Percentiles rank a stretch among this genome's conserved stretches.
phyloP scores from a whole-genome alignment of 257 asterid genomes.

The Linaria vulgaris region DNA sequence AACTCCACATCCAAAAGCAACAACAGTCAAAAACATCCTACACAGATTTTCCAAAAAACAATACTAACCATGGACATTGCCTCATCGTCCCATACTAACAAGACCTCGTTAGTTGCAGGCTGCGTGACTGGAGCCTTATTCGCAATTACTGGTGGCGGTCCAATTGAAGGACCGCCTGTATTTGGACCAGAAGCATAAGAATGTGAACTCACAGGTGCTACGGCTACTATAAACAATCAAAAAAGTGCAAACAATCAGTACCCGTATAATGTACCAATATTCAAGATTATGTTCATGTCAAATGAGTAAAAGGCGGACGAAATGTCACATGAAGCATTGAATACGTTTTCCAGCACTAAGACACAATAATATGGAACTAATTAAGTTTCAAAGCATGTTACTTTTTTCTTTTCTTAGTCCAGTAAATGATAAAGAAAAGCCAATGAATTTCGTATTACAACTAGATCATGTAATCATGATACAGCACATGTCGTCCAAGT shows the following conservation, averaged over 20 bases:
- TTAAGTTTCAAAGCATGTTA: not conserved
- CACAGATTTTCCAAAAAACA: constrained; percentile 9
- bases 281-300: not conserved
- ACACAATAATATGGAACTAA: not conserved
- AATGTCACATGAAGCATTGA: not conserved
- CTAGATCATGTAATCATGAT: not conserved
- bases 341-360: constrained; percentile 5
- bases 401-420: not conserved
- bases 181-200: constrained; percentile 97
- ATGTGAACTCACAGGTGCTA: constrained; percentile 59
- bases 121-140: constrained; percentile 83
- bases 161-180: constrained; percentile 91
- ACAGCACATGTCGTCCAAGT: not conserved
- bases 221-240: constrained; percentile 29
- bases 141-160: constrained; percentile 96
- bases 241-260: constrained; percentile 17
- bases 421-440: not conserved
- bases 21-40: constrained; percentile 3
- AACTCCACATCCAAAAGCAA: constrained; percentile 14
- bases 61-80: constrained; percentile 95
- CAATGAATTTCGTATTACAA: constrained; percentile 4
- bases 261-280: not conserved
- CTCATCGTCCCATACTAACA: constrained; percentile 98
- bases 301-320: constrained; percentile 8
- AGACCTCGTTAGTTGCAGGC: constrained; percentile 88